Percentiles rank a stretch among this genome's conserved stretches.
Evolutionary conservation across 148 eudicot species (phyloP).

Genomic region (Chenopodium formosanum): DNA sequence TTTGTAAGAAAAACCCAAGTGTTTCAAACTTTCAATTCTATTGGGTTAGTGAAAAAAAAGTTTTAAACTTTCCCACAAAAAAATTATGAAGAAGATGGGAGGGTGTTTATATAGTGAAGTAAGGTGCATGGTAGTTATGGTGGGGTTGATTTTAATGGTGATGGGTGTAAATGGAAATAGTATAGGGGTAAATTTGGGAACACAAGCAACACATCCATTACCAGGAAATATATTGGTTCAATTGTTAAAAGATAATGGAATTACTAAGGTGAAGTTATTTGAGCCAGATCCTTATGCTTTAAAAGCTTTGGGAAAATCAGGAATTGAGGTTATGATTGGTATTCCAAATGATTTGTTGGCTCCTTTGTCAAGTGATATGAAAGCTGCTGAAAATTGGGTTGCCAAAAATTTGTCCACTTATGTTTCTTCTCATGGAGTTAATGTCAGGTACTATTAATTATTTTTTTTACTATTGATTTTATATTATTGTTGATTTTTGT

Average conservation of each 20-base stretch:
- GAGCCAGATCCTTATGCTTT: conserved; percentile 57
- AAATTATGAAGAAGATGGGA: neutral
- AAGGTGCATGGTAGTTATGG: conserved; percentile 10
- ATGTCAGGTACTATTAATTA: conserved; percentile 40
- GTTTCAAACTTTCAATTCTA: neutral
- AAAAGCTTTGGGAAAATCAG: conserved; percentile 57
- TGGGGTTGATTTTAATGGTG: conserved; percentile 24
- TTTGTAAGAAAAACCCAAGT: neutral
- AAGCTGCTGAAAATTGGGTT: conserved; percentile 85
- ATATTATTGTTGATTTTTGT: neutral
- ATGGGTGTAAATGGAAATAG: conserved; percentile 35
- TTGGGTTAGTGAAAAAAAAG: conserved; percentile 4
- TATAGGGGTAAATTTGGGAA: conserved; percentile 84
- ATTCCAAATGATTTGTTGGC: conserved; percentile 77
- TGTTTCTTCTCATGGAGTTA: conserved; percentile 57
- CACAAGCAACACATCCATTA: conserved; percentile 64
- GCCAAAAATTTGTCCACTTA: conserved; percentile 59
- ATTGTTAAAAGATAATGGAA: conserved; percentile 66
- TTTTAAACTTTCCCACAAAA: neutral
- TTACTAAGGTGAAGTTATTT: conserved; percentile 71
- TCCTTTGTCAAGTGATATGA: conserved; percentile 41
- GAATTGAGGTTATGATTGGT: conserved; percentile 80
- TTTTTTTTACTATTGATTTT: neutral
- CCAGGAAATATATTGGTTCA: conserved; percentile 46
- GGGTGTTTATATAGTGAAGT: conserved; percentile 13